Evolutionary conservation across 2,329 filamentous ascomycete species (phyloP).

Genomic region (Nemania bipapillata): DNA sequence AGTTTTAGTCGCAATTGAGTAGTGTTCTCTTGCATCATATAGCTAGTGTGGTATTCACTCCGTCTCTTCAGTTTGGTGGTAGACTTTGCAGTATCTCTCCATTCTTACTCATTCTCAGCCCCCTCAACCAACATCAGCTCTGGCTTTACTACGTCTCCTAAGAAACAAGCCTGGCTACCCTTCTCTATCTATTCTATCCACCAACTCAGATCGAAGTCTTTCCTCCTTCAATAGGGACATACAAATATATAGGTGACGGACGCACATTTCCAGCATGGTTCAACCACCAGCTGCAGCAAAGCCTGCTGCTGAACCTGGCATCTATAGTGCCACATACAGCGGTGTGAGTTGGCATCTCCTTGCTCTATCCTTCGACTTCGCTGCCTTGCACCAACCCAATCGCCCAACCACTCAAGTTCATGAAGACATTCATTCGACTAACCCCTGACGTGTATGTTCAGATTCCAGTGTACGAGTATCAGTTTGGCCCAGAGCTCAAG

Average conservation of each 20-base stretch:
- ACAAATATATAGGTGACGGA: not conserved
- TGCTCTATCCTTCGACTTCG: conserved; percentile 10
- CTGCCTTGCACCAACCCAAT: conserved; percentile 1
- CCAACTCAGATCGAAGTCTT: not conserved
- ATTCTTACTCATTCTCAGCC: not conserved
- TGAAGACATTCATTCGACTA: not conserved
- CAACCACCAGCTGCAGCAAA: conserved; percentile 50
- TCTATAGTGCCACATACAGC: conserved; percentile 76
- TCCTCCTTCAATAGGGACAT: not conserved
- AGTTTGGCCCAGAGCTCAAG: conserved; percentile 79
- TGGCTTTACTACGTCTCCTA: not conserved
- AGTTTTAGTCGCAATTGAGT: conserved; percentile 16
- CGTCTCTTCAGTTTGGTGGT: not conserved
- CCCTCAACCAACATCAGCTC: not conserved
- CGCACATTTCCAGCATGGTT: conserved; percentile 29
- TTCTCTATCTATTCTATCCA: not conserved
- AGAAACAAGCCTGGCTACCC: not conserved
- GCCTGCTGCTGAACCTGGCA: conserved; percentile 57
- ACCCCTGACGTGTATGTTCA: conserved; percentile 53
- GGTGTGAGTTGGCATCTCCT: conserved; percentile 63
- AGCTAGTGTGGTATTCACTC: not conserved
- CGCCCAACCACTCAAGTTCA: not conserved
- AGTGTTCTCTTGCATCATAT: conserved; percentile 6
- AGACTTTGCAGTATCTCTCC: not conserved
- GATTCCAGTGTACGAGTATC: conserved; percentile 95